Conservation (phyloP, 495 filamentous ascomycete genomes). For the Friedmanniomyces simplex region DNA sequence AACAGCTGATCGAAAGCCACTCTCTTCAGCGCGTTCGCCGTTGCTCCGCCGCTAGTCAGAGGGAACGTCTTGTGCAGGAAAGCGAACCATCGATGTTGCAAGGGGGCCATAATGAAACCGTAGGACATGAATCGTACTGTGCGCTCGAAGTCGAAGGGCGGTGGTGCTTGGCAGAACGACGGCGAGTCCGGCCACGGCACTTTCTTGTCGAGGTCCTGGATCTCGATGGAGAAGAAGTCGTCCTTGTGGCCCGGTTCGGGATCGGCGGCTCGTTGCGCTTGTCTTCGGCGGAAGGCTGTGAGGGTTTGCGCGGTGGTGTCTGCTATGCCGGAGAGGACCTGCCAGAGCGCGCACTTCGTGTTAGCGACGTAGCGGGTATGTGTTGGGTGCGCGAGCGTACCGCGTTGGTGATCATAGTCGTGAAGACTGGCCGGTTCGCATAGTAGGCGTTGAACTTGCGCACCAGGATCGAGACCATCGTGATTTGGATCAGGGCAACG, state of each 20-base stretch:
- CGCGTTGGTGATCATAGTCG: conserved; percentile 96
- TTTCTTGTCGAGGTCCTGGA: conserved; percentile 79
- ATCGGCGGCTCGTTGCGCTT: conserved; percentile 47
- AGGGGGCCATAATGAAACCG: conserved; percentile 86
- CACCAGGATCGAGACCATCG: conserved; percentile 64
- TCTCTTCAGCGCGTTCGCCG: conserved; percentile 71
- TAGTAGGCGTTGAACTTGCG: conserved; percentile 92
- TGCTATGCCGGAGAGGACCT: conserved; percentile 80
- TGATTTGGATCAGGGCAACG: conserved; percentile 82
- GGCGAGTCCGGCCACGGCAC: conserved; percentile 59
- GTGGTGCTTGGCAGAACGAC: conserved; percentile 48
- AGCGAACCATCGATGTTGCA: conserved; percentile 96
- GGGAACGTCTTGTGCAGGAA: conserved; percentile 70
- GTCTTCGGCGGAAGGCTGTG: conserved; percentile 64
- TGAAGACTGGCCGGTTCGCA: conserved; percentile 81
- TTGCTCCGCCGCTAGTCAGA: conserved; percentile 37
- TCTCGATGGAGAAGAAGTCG: conserved; percentile 75
- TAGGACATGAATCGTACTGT: conserved; percentile 91
- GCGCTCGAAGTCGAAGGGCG: conserved; percentile 91
- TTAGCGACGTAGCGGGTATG: neutral
- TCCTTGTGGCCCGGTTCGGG: conserved; percentile 37
- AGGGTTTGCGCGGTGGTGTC: conserved; percentile 94
- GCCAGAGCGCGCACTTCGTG: neutral
- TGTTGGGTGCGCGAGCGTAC: conserved; percentile 39
- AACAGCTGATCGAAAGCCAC: conserved; percentile 91